Conservation (phyloP, 1,284 basidiomycete genomes). For the Tilletia walkeri region DNA sequence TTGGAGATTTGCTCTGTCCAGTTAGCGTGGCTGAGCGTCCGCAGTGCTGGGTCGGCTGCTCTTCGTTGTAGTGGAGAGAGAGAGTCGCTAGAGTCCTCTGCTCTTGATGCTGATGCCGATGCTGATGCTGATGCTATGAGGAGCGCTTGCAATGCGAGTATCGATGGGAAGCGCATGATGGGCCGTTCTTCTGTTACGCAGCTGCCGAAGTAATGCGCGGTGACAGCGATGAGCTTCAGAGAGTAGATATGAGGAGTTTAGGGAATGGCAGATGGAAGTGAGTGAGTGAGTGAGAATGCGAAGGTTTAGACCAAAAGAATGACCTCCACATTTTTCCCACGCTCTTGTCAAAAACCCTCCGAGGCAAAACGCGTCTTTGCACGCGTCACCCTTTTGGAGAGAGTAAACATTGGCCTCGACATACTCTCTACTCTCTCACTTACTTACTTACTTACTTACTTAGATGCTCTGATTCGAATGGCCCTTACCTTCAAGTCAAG, state of each 20-base stretch:
- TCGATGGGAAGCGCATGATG: background rate
- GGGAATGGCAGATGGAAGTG: too few relatives aligned
- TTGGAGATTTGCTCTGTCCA: constrained; percentile 3
- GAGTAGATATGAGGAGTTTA: too few relatives aligned
- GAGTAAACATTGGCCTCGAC: background rate
- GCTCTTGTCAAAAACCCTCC: too few relatives aligned
- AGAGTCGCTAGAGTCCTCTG: background rate
- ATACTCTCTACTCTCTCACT: background rate
- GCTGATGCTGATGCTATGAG: background rate
- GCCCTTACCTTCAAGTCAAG: background rate
- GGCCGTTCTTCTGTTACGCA: background rate
- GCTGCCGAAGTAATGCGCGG: too few relatives aligned
- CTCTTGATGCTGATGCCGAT: background rate
- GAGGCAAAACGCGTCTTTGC: too few relatives aligned
- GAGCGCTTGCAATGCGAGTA: background rate
- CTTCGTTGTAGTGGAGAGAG: too few relatives aligned
- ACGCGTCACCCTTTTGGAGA: too few relatives aligned
- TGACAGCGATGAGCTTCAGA: too few relatives aligned
- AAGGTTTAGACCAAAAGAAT: too few relatives aligned
- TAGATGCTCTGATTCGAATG: background rate
- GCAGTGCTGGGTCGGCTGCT: background rate
- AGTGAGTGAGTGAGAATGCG: too few relatives aligned
- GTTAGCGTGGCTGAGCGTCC: background rate
- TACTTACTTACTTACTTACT: too few relatives aligned
- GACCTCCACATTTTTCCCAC: too few relatives aligned